Percentiles rank a stretch among this genome's conserved stretches.
Evolutionary conservation across 768 basidiomycete species (phyloP).

Genomic region (Leucocoprinus leucothites): DNA sequence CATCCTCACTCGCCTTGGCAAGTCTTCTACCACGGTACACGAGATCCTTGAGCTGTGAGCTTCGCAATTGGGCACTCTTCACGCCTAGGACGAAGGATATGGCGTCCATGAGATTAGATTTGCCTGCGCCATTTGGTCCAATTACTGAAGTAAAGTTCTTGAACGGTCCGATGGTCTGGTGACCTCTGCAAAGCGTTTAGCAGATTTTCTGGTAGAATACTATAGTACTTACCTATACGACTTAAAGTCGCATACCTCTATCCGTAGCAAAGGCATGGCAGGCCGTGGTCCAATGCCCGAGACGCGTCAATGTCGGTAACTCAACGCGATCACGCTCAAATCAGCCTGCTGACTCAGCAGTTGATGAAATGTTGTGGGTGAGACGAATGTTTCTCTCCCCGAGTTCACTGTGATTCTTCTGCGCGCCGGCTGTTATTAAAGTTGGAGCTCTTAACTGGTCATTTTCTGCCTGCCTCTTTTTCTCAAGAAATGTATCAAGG

Average conservation of each 20-base stretch:
- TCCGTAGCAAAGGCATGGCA: constrained; percentile 74
- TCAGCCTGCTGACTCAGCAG: neutral
- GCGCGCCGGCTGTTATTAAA: no score
- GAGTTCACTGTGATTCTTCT: no score
- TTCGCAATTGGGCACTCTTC: constrained; percentile 88
- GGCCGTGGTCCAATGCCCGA: neutral
- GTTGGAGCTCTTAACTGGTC: no score
- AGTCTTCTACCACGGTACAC: constrained; percentile 88
- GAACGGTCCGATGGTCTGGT: constrained; percentile 88
- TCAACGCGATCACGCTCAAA: constrained; percentile 5
- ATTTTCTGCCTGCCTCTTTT: no score
- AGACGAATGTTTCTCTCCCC: no score
- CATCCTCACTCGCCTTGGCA: constrained; percentile 45
- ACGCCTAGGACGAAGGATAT: constrained; percentile 98
- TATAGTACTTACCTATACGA: constrained; percentile 66
- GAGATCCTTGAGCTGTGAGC: constrained; percentile 91
- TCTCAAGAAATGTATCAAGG: no score
- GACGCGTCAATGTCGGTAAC: constrained; percentile 10
- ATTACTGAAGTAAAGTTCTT: constrained; percentile 94
- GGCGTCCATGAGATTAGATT: constrained; percentile 99
- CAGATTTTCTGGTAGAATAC: neutral
- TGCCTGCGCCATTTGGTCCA: constrained; percentile 98
- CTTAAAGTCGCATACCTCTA: constrained; percentile 96
- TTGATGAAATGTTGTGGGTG: neutral
- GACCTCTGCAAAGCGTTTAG: constrained; percentile 43